Evolutionary conservation across 805 yeast genomes (phyloP).

Genomic region (Starmerella kuoi): DNA sequence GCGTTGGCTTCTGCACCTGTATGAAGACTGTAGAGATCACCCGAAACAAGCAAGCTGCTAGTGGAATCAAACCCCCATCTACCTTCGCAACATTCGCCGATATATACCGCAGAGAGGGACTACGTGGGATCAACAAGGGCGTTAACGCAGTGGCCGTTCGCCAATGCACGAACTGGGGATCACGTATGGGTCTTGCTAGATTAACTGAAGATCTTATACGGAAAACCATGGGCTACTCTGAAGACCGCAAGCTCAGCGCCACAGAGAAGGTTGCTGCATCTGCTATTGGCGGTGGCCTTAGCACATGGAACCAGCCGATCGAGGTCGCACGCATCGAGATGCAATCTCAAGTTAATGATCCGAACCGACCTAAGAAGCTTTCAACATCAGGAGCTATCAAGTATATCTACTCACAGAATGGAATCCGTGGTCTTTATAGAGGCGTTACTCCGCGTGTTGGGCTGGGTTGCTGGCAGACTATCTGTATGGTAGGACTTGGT

Average conservation of each 20-base stretch:
- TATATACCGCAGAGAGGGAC: constrained; percentile 75
- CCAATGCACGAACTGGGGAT: constrained; percentile 99
- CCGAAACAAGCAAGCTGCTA: constrained; percentile 59
- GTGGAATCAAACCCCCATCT: constrained; percentile 59
- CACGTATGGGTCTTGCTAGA: constrained; percentile 86
- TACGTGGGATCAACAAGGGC: constrained; percentile 91
- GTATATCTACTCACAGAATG: constrained; percentile 73
- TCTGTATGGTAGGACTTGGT: constrained; percentile 96
- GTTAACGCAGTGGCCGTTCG: constrained; percentile 98
- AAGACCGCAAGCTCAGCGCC: constrained; percentile 53
- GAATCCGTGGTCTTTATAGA: constrained; percentile 80
- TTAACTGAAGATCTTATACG: constrained; percentile 80
- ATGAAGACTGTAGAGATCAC: constrained; percentile 99
- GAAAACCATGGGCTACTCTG: constrained; percentile 36
- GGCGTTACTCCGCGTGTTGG: constrained; percentile 97
- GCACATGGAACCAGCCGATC: constrained; percentile 98
- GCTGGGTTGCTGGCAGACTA: constrained; percentile 95
- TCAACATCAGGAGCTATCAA: constrained; percentile 63
- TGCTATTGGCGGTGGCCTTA: constrained; percentile 89
- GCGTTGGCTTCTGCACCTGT: constrained; percentile 96
- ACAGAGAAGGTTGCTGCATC: constrained; percentile 74
- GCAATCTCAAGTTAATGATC: constrained; percentile 91
- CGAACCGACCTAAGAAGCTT: constrained; percentile 87
- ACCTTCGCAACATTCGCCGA: constrained; percentile 79
- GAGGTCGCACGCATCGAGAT: constrained; percentile 96